A percentile compares a stretch with the other conserved stretches of the same genome.
Evolutionary conservation across 1,284 basidiomycete genomes (phyloP).

Genomic region (Apiotrichum sp.): DNA sequence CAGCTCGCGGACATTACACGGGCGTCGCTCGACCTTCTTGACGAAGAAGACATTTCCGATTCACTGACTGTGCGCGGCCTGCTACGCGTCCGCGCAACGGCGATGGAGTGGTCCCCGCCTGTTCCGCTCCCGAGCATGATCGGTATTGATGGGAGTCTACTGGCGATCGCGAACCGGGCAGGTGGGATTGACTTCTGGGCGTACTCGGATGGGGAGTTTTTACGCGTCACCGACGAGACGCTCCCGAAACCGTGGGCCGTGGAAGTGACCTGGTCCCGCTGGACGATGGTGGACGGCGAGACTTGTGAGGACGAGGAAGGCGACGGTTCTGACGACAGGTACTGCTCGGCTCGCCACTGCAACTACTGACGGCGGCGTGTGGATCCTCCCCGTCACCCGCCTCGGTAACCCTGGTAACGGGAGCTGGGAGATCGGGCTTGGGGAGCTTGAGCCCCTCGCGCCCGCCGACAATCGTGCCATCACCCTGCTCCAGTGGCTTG

Average conservation of each 20-base stretch:
- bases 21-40: too few relatives aligned
- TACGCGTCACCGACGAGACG: neutral
- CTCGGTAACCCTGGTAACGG: neutral
- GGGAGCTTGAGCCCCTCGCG: conserved; percentile 1
- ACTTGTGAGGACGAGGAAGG: conserved; percentile 17
- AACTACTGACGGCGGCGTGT: conserved; percentile 24
- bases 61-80: conserved; percentile 13
- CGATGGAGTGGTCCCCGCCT: conserved; percentile 30
- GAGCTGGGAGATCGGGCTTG: conserved; percentile 12
- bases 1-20: too few relatives aligned
- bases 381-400: conserved; percentile 10
- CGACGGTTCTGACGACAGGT: conserved; percentile 14
- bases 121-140: conserved; percentile 15
- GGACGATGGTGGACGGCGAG: conserved; percentile 15
- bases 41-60: too few relatives aligned
- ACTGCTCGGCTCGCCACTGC: conserved; percentile 23
- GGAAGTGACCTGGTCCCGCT: conserved; percentile 25
- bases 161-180: conserved; percentile 32
- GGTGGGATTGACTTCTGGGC: conserved; percentile 31
- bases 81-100: conserved; percentile 25
- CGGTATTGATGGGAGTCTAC: conserved; percentile 29
- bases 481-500: conserved; percentile 31
- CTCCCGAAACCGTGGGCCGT: conserved; percentile 8
- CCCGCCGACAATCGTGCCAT: conserved; percentile 22
- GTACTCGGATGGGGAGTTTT: neutral